Evolutionary conservation across 192 early-diverging fungal species (phyloP), one percentile per base, ranked within the genome.

Genomic region (Funneliformis geosporum): DNA sequence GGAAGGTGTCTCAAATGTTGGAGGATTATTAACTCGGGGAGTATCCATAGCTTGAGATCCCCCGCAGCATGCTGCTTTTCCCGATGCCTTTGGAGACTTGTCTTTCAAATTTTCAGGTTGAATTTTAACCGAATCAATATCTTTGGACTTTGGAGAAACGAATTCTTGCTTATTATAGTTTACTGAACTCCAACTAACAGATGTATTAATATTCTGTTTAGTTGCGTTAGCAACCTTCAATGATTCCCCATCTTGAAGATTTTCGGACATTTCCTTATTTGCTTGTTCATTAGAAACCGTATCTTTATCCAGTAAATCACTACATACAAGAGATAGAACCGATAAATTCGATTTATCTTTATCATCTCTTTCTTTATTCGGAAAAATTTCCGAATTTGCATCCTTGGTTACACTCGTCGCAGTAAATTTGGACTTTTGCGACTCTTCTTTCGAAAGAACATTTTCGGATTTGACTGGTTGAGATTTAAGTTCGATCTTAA

Each of bases 281-380:
- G 25, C 10, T 71, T 18, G 43, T 46, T 72, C 70, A 47, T 72
- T 23, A 25, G 70, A 46, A 55, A 18, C 47, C 1, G 14, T 55
- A 0, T 55, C 14, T 72, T 72, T 18, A 50, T 71, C 43, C 23
- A 71, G 47, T 43, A 71, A 27, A 25, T 25, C 68, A 44, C 69
- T 72, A 18, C 70, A 72, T 27, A 72, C 70, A 12, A 47, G 70
- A 9, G 70, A 72, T 47, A 72, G 70, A 27, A 72, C 44, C 0
- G 70, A 72, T 50, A 72, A 72, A 72, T 72, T 72, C 12, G 70
- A 69, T 40, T 18, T 21, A n/a, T 69, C 44, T 16, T 47, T 21
- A 2, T 71, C 43, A 11, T 71, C 25, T n/a, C 28, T 18, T 44
- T 47, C 43, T 27, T 72, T 72, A 46, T 46, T 28, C 27, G 23